Percentiles rank a stretch among this genome's conserved stretches.
Conservation (phyloP, 345 rosid species). For the Bruguiera parviflora region DNA sequence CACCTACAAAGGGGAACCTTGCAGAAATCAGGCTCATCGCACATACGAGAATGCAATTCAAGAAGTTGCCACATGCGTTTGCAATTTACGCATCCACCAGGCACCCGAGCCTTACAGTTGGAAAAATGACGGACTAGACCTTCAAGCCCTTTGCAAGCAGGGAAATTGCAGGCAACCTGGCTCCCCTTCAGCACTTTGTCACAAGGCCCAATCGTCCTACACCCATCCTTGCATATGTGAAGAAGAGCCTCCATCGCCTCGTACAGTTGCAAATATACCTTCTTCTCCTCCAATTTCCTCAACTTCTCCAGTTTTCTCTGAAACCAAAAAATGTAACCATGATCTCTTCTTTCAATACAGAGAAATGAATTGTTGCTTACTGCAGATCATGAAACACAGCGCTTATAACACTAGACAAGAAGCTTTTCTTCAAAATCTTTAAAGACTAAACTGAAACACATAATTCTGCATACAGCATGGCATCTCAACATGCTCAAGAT, state of each 20-base stretch:
- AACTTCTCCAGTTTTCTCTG: slow-evolving; percentile 57
- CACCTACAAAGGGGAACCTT: slow-evolving; percentile 85
- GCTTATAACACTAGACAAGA: no score
- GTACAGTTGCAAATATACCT: slow-evolving; percentile 58
- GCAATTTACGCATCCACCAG: slow-evolving; percentile 69
- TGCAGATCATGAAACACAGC: not conserved
- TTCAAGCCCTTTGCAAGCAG: slow-evolving; percentile 89
- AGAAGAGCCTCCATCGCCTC: slow-evolving; percentile 89
- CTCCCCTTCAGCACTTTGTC: slow-evolving; percentile 59
- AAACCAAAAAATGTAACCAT: slow-evolving; percentile 5
- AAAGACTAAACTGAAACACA: not conserved
- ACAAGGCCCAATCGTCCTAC: slow-evolving; percentile 79
- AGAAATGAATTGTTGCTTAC: not conserved
- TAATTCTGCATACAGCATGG: not conserved
- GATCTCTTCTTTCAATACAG: not conserved
- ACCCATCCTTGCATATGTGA: slow-evolving; percentile 84
- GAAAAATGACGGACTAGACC: slow-evolving; percentile 73
- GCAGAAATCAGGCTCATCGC: slow-evolving; percentile 68
- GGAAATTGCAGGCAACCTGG: slow-evolving; percentile 49
- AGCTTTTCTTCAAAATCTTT: no score
- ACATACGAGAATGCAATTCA: slow-evolving; percentile 82
- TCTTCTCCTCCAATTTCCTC: slow-evolving; percentile 56
- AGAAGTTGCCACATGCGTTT: slow-evolving; percentile 92
- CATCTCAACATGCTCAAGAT: not conserved
- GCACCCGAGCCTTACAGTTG: slow-evolving; percentile 63